phyloP scores from a whole-genome alignment of 1,284 basidiomycete genomes.

The Fomitopsis betulina region DNA sequence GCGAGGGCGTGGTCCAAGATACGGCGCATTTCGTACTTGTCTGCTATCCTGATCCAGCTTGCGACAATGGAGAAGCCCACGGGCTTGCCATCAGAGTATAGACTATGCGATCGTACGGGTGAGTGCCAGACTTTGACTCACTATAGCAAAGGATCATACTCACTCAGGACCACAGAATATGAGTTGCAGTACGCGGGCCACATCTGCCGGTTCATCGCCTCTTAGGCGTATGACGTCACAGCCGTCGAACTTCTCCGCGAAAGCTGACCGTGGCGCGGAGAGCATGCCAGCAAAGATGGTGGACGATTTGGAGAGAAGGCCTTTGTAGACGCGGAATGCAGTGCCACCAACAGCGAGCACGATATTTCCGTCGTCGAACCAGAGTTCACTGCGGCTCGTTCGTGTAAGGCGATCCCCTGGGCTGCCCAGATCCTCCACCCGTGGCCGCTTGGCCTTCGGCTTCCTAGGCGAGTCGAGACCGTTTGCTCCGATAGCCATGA shows the following conservation, averaged over 20 bases:
- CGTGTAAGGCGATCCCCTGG: background rate
- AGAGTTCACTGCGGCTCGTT: slow-evolving; percentile 1
- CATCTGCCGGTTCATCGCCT: background rate
- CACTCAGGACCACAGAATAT: background rate
- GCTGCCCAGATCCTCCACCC: background rate
- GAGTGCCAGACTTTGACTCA: no score
- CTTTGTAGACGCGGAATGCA: slow-evolving; percentile 10
- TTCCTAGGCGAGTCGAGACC: background rate
- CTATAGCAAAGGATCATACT: no score
- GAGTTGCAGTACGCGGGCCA: background rate
- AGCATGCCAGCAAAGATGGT: slow-evolving; percentile 12
- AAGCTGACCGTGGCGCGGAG: background rate
- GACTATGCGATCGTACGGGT: no score
- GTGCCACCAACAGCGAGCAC: slow-evolving; percentile 6
- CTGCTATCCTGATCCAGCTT: background rate
- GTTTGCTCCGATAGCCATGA: background rate
- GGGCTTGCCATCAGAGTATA: background rate
- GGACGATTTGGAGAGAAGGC: slow-evolving; percentile 10
- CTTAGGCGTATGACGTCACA: background rate
- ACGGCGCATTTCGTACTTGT: background rate
- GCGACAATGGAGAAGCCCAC: background rate
- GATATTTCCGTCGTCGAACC: slow-evolving; percentile 15
- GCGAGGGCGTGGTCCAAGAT: background rate
- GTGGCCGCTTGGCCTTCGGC: background rate
- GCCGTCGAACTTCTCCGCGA: background rate